Evolutionary conservation across 225 moss, liverwort and hornwort species (phyloP), one percentile per base, ranked within the genome.

Genomic region (Pseudoscleropodium purum): DNA sequence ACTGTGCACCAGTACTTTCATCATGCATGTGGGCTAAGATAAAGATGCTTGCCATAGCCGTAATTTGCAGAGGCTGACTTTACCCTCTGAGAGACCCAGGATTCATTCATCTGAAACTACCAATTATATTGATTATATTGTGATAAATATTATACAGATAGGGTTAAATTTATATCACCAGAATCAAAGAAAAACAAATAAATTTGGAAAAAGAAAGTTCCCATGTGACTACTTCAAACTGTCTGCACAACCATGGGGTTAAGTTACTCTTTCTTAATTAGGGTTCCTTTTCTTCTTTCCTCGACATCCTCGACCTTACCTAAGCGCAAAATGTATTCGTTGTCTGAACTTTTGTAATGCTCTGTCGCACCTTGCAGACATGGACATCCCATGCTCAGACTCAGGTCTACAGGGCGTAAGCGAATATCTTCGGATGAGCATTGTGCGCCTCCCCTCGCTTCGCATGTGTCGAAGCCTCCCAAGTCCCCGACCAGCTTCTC

Each of bases 381-480:
- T 73, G 96, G 95, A 63, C 96, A 94, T 84, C 91, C 95, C 34
- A 86, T 93, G 84, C 91, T 93, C 39, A 92, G 97, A 90, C 89
- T 96, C 84, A 93, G 96, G 57, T 96, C 97, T 20, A 89, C 87
- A 56, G 94, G 93, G 63, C 94, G 94, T 84, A 97, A 95, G 92
- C 91, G 95, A 61, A 67, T 57, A 62, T 72, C 90, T 39, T 94
- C 86, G 6, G 92, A 92, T 23, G 92, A 92, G 82, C 89, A 90
- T 45, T 96, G 94, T 49, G 90, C 90, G 10, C 92, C 95, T 86
- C 94, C 95, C n/a, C 79, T 95, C 67, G 84, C 91, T 12, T 91
- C 92, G 69, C 91, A 93, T 82, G 60, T 75, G 18, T 87, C 91
- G 15, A 93, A 93, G 88, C 92, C 87, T 69, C 88, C 94, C 47